Evolutionary conservation across 2,329 filamentous ascomycete genomes (phyloP).

Genomic region (Pseudocercospora macadamiae): DNA sequence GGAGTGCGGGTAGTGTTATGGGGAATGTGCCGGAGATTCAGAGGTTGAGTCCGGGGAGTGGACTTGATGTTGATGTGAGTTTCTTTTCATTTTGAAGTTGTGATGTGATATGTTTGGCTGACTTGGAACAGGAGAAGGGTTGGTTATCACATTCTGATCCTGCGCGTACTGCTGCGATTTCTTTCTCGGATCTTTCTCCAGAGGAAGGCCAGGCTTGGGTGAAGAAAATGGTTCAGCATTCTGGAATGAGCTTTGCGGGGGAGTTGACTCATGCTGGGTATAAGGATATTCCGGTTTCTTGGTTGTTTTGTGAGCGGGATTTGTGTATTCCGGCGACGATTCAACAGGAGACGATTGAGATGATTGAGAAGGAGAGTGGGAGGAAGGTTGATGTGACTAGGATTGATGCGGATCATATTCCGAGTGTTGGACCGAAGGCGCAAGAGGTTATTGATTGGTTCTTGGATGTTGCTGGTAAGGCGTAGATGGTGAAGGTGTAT

Average conservation of each 20-base stretch:
- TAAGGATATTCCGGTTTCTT: constrained; percentile 6
- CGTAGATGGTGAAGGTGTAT: neutral
- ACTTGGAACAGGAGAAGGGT: neutral
- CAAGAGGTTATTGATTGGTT: constrained; percentile 7
- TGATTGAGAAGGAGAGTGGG: constrained; percentile 3
- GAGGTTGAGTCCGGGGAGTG: neutral
- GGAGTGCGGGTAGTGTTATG: neutral
- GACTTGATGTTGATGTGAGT: neutral
- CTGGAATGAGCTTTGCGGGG: neutral
- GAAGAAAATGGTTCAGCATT: constrained; percentile 4
- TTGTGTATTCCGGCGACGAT: neutral
- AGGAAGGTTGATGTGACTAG: constrained; percentile 6
- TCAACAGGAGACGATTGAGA: constrained; percentile 6
- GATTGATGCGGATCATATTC: constrained; percentile 6
- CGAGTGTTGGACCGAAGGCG: neutral
- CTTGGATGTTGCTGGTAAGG: neutral
- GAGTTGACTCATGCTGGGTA: constrained; percentile 10
- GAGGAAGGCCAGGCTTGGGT: constrained; percentile 5
- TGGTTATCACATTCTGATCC: neutral
- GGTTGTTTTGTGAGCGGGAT: constrained; percentile 8
- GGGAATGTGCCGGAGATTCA: neutral
- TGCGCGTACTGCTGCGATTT: neutral
- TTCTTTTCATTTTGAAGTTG: neutral
- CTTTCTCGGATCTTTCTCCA: neutral
- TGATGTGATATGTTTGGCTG: neutral